These are phyloP conservation scores for Daedaleopsis nitida DNA, from an alignment of 768 basidiomycete species.

Conservation along the genomic window DNA sequence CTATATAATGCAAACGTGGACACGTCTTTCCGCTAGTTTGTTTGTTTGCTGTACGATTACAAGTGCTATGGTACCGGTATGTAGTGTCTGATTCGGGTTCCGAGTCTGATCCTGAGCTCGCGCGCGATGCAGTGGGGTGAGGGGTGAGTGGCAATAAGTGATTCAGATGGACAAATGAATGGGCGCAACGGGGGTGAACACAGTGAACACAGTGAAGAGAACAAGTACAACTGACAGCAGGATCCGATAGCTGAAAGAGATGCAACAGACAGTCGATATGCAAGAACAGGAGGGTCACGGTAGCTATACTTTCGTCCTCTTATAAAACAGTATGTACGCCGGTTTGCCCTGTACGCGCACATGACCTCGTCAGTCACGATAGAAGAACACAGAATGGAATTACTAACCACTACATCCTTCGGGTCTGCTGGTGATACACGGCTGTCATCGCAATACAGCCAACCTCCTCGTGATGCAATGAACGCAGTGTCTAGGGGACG, in stretches of 20 bases:
- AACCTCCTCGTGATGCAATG: constrained; percentile 82
- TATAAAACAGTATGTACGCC: constrained; percentile 79
- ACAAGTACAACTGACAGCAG: constrained; percentile 25
- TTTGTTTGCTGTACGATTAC: constrained; percentile 37
- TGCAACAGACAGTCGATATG: constrained; percentile 11
- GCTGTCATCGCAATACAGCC: constrained; percentile 95
- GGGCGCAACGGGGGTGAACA: not conserved
- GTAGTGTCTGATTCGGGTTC: not conserved
- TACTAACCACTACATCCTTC: constrained; percentile 81
- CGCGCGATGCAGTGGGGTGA: constrained; percentile 13
- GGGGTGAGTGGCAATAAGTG: constrained; percentile 9
- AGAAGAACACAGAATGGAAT: constrained; percentile 10
- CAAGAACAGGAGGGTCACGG: not conserved
- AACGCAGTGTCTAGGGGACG: constrained; percentile 80
- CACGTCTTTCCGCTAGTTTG: constrained; percentile 13
- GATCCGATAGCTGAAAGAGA: constrained; percentile 25
- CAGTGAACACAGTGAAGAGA: constrained; percentile 6
- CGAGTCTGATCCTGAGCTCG: not conserved
- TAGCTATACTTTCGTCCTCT: constrained; percentile 31
- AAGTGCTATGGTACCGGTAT: constrained; percentile 26
- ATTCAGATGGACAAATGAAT: not conserved
- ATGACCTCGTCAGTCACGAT: constrained; percentile 32
- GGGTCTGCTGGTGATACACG: constrained; percentile 73
- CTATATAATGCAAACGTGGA: not conserved
- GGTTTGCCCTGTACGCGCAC: constrained; percentile 51